phyloP scores from a whole-genome alignment of 495 filamentous ascomycete species.

The Penicillium coffeae region DNA sequence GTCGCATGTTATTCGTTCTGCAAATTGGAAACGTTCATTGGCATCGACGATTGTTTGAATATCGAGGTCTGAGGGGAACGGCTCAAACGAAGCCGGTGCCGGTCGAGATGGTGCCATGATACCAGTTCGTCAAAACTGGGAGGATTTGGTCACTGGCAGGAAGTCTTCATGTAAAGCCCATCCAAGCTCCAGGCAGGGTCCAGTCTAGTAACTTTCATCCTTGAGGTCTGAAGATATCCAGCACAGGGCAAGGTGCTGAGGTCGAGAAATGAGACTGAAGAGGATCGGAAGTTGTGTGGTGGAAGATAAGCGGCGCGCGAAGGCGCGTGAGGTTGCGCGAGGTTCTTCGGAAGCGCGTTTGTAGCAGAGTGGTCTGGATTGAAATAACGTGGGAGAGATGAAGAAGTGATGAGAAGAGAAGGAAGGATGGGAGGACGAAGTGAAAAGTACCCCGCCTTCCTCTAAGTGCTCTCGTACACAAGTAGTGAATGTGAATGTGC shows the following conservation, averaged over 20 bases:
- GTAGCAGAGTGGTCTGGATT: no score
- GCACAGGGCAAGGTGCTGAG: no score
- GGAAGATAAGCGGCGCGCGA: no score
- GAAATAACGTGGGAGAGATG: no score
- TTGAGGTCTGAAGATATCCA: no score
- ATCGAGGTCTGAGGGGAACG: conserved; percentile 80
- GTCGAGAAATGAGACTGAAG: neutral
- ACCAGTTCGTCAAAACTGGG: neutral
- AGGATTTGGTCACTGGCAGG: neutral
- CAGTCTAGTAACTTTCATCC: neutral
- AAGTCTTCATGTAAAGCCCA: neutral
- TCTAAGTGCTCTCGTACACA: no score
- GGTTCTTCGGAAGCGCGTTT: no score
- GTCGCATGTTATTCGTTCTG: conserved; percentile 66
- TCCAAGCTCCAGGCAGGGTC: neutral
- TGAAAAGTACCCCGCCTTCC: neutral
- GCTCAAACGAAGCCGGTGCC: conserved; percentile 65
- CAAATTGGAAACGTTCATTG: conserved; percentile 77
- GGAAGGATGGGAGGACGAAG: neutral
- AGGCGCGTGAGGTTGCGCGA: no score
- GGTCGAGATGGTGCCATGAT: neutral
- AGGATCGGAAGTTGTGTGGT: no score
- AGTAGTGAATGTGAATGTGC: neutral
- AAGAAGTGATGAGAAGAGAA: neutral
- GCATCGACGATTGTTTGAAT: conserved; percentile 64